Evolutionary conservation across 345 rosid species (phyloP).

Genomic region (Anastatica hierochuntica): DNA sequence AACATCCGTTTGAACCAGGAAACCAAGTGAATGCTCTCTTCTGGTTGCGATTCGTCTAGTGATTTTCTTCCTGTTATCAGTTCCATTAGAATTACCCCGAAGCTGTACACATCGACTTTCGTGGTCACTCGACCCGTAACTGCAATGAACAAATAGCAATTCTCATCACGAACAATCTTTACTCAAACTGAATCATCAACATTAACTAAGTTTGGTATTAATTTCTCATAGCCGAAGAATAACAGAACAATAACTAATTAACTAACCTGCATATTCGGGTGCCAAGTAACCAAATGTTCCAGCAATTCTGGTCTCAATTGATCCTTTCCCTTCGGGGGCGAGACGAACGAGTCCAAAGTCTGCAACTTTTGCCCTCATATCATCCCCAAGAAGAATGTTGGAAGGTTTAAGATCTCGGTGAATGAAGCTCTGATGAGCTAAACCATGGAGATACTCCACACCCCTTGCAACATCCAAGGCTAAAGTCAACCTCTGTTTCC

Average conservation of each 20-base stretch:
- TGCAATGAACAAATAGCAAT: constrained; percentile 24
- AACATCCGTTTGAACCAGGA: constrained; percentile 69
- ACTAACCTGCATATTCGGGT: constrained; percentile 84
- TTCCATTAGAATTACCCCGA: constrained; percentile 92
- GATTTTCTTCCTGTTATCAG: constrained; percentile 85
- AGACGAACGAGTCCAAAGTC: constrained; percentile 92
- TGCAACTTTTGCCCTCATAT: constrained; percentile 83
- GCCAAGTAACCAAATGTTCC: constrained; percentile 97
- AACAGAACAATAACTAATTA: background rate
- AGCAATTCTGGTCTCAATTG: constrained; percentile 75
- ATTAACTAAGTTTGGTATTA: background rate
- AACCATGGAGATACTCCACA: constrained; percentile 81
- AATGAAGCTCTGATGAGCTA: constrained; percentile 89
- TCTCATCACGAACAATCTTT: background rate
- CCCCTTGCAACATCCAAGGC: constrained; percentile 93
- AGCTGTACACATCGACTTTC: constrained; percentile 83
- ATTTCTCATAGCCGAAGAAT: background rate
- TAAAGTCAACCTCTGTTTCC: constrained; percentile 69
- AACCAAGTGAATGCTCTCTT: constrained; percentile 85
- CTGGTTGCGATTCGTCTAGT: constrained; percentile 76
- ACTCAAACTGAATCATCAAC: background rate
- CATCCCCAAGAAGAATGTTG: constrained; percentile 82
- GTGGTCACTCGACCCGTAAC: constrained; percentile 93
- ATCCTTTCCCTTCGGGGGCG: constrained; percentile 80
- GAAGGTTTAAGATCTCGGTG: constrained; percentile 90